A percentile compares a stretch with the other conserved stretches of the same genome.
phyloP scores from a whole-genome alignment of 441 rosid species.

The Daphne laureola region DNA sequence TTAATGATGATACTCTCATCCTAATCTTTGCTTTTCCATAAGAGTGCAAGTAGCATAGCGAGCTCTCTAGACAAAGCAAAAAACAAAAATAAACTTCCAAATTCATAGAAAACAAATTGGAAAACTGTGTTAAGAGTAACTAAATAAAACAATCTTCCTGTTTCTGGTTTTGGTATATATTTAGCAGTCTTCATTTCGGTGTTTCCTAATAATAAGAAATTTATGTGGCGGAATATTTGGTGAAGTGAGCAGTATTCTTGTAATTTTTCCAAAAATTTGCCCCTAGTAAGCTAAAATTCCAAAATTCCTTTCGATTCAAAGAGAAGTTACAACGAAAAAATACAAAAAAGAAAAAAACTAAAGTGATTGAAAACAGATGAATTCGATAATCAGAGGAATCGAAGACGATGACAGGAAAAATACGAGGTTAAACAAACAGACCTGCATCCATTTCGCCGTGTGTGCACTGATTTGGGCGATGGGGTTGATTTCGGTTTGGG shows the following conservation, averaged over 20 bases:
- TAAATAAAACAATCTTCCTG: too few species aligned
- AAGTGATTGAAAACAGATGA: background rate
- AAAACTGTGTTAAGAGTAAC: too few species aligned
- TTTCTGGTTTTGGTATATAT: too few species aligned
- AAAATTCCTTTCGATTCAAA: background rate
- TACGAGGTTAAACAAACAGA: slow-evolving; percentile 5
- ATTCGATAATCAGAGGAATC: too few species aligned
- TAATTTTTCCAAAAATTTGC: background rate
- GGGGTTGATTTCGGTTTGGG: slow-evolving; percentile 9
- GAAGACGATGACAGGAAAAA: background rate
- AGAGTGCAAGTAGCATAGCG: background rate
- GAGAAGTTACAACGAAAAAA: background rate
- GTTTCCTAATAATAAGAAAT: too few species aligned
- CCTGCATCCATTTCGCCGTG: slow-evolving; percentile 99
- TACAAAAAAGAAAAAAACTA: background rate
- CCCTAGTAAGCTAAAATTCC: background rate
- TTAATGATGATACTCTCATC: too few species aligned
- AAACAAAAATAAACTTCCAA: too few species aligned
- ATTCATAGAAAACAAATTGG: too few species aligned
- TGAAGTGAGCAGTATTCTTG: too few species aligned
- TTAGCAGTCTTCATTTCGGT: too few species aligned
- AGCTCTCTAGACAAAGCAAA: too few species aligned
- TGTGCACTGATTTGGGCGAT: slow-evolving; percentile 52
- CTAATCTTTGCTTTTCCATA: background rate
- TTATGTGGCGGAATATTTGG: too few species aligned